These are phyloP conservation scores for Mortierella polycephala DNA, from an alignment of 371 early-diverging fungal genomes.

Conservation along the genomic window DNA sequence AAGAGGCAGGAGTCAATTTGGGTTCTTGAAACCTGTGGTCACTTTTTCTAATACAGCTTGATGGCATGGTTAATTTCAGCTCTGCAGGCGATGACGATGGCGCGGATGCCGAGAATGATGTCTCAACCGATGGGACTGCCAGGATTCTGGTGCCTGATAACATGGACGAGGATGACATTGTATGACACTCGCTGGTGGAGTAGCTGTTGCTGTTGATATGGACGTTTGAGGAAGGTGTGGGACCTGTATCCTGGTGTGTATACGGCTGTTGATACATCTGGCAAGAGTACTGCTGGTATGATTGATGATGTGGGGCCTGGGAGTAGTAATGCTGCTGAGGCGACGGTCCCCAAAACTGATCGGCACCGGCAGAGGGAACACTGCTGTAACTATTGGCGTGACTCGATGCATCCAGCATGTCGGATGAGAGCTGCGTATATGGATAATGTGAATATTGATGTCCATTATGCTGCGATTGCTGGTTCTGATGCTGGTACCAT, in stretches of 20 bases:
- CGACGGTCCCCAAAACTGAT: not conserved
- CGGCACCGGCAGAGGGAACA: not conserved
- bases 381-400: not conserved
- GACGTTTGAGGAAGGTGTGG: not conserved
- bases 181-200: too few relatives aligned
- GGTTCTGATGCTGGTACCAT: not conserved
- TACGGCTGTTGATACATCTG: constrained; percentile 6
- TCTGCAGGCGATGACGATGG: not conserved
- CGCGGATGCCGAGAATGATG: not conserved
- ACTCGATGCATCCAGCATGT: not conserved
- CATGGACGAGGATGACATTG: too few relatives aligned
- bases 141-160: too few relatives aligned
- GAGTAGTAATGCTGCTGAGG: not conserved
- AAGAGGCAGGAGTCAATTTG: too few relatives aligned
- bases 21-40: too few relatives aligned
- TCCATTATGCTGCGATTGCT: not conserved
- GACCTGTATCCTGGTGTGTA: not conserved
- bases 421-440: not conserved
- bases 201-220: not conserved
- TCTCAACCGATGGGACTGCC: not conserved
- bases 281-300: not conserved
- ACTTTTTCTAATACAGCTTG: too few relatives aligned
- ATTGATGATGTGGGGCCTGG: not conserved
- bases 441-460: not conserved
- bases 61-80: too few relatives aligned